These are phyloP conservation scores for Iberis amara DNA, from an alignment of 441 rosid genomes.

Conservation along the genomic window DNA sequence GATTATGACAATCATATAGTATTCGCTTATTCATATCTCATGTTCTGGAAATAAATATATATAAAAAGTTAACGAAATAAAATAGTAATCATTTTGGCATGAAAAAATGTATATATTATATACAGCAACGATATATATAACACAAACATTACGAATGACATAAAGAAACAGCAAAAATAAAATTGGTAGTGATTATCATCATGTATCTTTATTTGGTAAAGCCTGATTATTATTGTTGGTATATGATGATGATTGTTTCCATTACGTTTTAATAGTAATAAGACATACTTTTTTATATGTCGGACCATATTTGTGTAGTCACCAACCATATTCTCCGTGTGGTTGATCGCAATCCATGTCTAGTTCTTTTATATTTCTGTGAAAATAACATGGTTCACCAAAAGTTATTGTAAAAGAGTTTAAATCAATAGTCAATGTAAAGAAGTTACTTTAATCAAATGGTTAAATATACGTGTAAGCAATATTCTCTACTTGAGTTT, in stretches of 20 bases:
- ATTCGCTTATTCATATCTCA: slow-evolving; percentile 14
- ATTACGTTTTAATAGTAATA: slow-evolving; percentile 4
- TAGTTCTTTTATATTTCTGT: neutral
- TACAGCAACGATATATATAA: neutral
- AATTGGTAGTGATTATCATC: neutral
- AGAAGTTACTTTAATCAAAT: neutral
- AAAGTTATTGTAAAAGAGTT: too few species aligned
- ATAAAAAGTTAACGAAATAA: neutral
- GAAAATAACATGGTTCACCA: neutral
- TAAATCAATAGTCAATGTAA: neutral
- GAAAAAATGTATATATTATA: neutral
- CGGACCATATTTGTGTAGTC: slow-evolving; percentile 22
- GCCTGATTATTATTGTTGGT: neutral
- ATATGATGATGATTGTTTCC: slow-evolving; percentile 20
- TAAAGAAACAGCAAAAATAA: neutral
- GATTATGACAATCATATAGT: slow-evolving; percentile 22
- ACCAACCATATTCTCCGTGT: slow-evolving; percentile 14
- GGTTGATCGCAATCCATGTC: too few species aligned
- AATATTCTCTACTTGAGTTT: too few species aligned
- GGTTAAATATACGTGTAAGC: too few species aligned
- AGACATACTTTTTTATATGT: neutral
- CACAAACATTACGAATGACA: neutral
- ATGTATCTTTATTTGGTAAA: neutral
- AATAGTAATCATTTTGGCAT: neutral
- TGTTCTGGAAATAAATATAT: neutral